These are phyloP conservation scores for Roridomyces roridus DNA, from an alignment of 768 basidiomycete genomes.

Conservation along the genomic window DNA sequence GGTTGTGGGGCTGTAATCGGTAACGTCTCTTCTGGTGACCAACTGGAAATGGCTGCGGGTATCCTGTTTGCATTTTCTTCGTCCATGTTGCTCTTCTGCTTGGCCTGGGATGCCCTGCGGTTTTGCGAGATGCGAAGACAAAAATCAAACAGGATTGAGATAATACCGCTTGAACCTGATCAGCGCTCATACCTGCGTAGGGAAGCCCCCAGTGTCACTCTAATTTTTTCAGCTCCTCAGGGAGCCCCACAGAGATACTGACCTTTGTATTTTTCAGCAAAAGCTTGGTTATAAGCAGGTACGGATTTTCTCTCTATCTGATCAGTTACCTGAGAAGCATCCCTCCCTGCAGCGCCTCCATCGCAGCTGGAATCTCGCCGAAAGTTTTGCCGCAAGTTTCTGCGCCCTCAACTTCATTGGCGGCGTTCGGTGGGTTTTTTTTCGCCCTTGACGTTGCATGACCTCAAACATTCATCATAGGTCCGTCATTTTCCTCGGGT, in stretches of 20 bases:
- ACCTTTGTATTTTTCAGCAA: conserved; percentile 58
- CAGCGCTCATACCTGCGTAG: conserved; percentile 98
- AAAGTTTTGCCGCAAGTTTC: conserved; percentile 89
- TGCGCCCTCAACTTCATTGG: conserved; percentile 92
- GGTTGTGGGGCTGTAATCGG: conserved; percentile 50
- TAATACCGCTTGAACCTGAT: conserved; percentile 98
- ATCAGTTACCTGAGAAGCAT: conserved; percentile 10
- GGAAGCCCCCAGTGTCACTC: conserved; percentile 86
- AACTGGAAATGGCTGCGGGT: conserved; percentile 92
- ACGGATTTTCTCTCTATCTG: too few species aligned
- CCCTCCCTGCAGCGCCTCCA: conserved; percentile 70
- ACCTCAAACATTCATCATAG: conserved; percentile 40
- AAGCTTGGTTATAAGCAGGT: conserved; percentile 85
- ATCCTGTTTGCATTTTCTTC: conserved; percentile 62
- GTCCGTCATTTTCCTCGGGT: conserved; percentile 79
- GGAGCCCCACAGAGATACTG: conserved; percentile 53
- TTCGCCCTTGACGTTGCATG: neutral
- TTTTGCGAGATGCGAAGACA: conserved; percentile 30
- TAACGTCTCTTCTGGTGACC: conserved; percentile 76
- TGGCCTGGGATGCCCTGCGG: conserved; percentile 23
- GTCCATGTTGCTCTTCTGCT: conserved; percentile 30
- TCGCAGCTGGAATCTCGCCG: conserved; percentile 81
- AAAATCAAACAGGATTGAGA: conserved; percentile 79
- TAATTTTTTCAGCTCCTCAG: conserved; percentile 46
- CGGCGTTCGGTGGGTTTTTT: conserved; percentile 66